Evolutionary conservation across 805 yeast species (phyloP), one percentile per base, ranked within the genome.

Genomic region (Ogataea populi-albae): DNA sequence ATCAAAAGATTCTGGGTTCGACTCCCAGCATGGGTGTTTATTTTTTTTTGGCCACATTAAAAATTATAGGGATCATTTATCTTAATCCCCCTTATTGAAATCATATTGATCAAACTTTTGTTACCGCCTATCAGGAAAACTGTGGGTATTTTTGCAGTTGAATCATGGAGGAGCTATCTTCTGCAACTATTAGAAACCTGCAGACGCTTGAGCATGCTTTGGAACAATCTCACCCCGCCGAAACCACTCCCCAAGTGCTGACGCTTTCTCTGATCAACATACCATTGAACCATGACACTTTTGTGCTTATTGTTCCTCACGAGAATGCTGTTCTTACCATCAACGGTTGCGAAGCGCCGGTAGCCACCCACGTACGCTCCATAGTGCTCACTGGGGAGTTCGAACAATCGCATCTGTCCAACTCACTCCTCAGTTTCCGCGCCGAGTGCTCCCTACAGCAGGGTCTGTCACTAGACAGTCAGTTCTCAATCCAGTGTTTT

Each of bases 1-100:
- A 73, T 72, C 78, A 72, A 71, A 70, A 71, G 77, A 73, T 71
- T 72, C 71, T 70, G 77, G 74, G 78, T 72, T 72, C 78, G 78
- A 72, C 75, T 71, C 78, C 66, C 67, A 55, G 64, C 65, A 50
- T 60, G 66, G 65, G 45, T 43, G 45, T 35, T 17, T 37, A 19
- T 26, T 36, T 35, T 43, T n/a, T n/a, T n/a, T n/a, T n/a, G n/a
- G n/a, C n/a, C n/a, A n/a, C n/a, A n/a, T n/a, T n/a, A n/a, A n/a
- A n/a, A n/a, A n/a, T n/a, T n/a, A n/a, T n/a, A n/a, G n/a, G n/a
- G n/a, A n/a, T n/a, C n/a, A n/a, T n/a, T n/a, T n/a, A n/a, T n/a
- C n/a, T n/a, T n/a, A n/a, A n/a, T n/a, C n/a, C n/a, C n/a, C n/a
- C n/a, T n/a, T n/a, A n/a, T n/a, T n/a, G n/a, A n/a, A n/a, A n/a